These are phyloP conservation scores for Leishmania lainsoni DNA, from an alignment of 208 protist species.

Conservation along the genomic window DNA sequence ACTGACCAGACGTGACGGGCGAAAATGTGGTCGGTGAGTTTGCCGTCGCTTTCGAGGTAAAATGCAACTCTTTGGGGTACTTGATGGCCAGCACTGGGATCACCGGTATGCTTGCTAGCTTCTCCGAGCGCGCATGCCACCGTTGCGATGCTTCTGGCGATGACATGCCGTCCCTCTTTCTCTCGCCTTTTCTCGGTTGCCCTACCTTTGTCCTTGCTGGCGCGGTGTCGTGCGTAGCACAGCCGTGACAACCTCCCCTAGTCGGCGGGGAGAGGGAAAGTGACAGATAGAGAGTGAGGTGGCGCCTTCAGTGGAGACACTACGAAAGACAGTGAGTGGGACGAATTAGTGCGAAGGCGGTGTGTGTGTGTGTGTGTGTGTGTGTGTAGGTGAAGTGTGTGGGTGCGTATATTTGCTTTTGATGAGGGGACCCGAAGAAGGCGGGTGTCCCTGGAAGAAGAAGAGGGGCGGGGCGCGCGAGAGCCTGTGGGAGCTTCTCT, in stretches of 20 bases:
- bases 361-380: not conserved
- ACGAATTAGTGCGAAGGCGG: not conserved
- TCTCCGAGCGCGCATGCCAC: not conserved
- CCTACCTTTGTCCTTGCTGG: not conserved
- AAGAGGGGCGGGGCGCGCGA: not conserved
- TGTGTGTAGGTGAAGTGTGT: too few species aligned
- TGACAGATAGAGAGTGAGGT: not conserved
- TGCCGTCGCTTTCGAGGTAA: not conserved
- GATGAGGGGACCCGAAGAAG: not conserved
- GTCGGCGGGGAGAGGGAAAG: not conserved
- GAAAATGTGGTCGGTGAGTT: not conserved
- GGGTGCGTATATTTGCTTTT: not conserved
- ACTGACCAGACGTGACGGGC: not conserved
- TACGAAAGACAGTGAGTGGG: not conserved
- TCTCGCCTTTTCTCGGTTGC: not conserved
- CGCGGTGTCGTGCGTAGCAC: not conserved
- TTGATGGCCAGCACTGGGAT: slow-evolving; percentile 21
- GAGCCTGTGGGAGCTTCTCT: not conserved
- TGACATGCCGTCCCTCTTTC: not conserved
- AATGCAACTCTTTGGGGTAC: not conserved
- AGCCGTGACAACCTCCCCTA: not conserved
- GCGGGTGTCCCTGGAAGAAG: not conserved
- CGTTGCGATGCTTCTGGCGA: not conserved
- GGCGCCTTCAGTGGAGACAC: not conserved
- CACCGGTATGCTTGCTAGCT: slow-evolving; percentile 10